Evolutionary conservation across 352 stramenopile genomes (phyloP).

Genomic region (Phytophthora sansomeana): DNA sequence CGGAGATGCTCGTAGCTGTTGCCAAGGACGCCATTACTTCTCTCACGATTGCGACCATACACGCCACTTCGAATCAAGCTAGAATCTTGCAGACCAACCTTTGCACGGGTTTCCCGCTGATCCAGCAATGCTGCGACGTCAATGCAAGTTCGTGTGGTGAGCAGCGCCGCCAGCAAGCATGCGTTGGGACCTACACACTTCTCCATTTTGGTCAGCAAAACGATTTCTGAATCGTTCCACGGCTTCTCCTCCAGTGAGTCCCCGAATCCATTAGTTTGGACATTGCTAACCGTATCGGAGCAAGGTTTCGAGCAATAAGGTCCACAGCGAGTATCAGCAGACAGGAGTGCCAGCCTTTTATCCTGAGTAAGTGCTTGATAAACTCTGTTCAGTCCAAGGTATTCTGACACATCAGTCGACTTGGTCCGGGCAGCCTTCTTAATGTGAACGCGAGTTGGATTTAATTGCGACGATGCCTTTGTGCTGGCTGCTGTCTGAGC

Average conservation of each 20-base stretch:
- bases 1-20: constrained; percentile 77
- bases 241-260: background rate
- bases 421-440: constrained; percentile 51
- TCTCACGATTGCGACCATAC: constrained; percentile 33
- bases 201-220: constrained; percentile 54
- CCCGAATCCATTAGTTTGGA: background rate
- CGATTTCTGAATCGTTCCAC: constrained; percentile 55
- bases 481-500: constrained; percentile 64
- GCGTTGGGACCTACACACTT: constrained; percentile 45
- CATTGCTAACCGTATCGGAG: constrained; percentile 1
- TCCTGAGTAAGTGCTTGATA: constrained; percentile 56
- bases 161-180: constrained; percentile 50
- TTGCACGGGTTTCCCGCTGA: constrained; percentile 9
- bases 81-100: constrained; percentile 25
- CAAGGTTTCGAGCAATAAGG: constrained; percentile 30
- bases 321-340: constrained; percentile 34
- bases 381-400: constrained; percentile 55
- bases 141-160: constrained; percentile 54
- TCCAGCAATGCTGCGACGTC: constrained; percentile 42
- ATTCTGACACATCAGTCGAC: constrained; percentile 60
- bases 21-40: constrained; percentile 46
- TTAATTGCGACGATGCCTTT: constrained; percentile 54
- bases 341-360: constrained; percentile 35
- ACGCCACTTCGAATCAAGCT: constrained; percentile 21
- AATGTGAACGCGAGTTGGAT: constrained; percentile 35